Evolutionary conservation across 2,329 filamentous ascomycete genomes (phyloP).

Genomic region (Apiospora koreana): DNA sequence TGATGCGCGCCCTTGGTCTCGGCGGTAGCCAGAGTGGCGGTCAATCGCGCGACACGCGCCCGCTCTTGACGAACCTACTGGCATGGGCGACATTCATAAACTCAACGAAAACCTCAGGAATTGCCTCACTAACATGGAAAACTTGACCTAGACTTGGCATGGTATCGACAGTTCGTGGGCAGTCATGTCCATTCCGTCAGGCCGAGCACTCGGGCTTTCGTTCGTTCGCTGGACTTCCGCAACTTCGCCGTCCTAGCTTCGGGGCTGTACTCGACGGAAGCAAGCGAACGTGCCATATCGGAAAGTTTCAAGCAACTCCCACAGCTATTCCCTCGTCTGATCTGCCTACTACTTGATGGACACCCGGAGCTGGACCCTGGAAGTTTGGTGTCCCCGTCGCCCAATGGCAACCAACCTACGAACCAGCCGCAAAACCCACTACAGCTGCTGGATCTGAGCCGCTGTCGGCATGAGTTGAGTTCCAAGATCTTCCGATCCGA

Average conservation of each 20-base stretch:
- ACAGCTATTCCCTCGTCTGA: slow-evolving; percentile 43
- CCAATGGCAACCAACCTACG: neutral
- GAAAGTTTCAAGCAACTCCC: slow-evolving; percentile 41
- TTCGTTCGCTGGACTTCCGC: slow-evolving; percentile 51
- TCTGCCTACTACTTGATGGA: slow-evolving; percentile 50
- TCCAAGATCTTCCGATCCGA: slow-evolving; percentile 39
- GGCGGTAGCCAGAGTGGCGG: neutral
- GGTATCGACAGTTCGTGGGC: slow-evolving; percentile 50
- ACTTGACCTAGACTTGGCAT: slow-evolving; percentile 43
- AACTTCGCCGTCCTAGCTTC: slow-evolving; percentile 40
- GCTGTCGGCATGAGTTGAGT: slow-evolving; percentile 42
- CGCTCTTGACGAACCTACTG: neutral
- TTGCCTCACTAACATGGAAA: neutral
- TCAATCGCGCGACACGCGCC: neutral
- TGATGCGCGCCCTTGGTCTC: neutral
- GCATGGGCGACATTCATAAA: neutral
- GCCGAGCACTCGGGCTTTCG: slow-evolving; percentile 41
- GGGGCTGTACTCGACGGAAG: slow-evolving; percentile 42
- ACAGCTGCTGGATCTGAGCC: slow-evolving; percentile 47
- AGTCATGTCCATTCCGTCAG: slow-evolving; percentile 37
- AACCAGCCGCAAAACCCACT: slow-evolving; percentile 24
- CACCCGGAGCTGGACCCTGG: slow-evolving; percentile 46
- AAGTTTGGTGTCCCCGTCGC: slow-evolving; percentile 29
- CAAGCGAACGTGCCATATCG: slow-evolving; percentile 37
- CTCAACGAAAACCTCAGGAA: neutral